Base-by-base conservation (phyloP, 805 yeast species). In the Wickerhamiella australiensis region DNA sequence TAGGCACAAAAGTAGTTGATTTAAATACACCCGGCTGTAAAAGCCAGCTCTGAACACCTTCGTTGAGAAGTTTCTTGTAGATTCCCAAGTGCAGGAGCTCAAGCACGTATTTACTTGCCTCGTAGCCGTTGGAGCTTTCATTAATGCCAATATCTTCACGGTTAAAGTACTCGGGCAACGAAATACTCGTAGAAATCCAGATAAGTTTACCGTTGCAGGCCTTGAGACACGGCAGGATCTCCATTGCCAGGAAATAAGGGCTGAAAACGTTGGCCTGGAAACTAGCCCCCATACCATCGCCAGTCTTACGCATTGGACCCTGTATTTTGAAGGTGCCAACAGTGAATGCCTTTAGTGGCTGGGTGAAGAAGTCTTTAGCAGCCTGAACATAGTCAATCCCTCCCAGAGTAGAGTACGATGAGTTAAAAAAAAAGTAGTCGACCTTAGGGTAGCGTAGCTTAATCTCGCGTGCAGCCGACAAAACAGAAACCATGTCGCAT, bases 181-280 rank as follows among this genome's bases (percentile, higher is more conserved):
- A 79, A 79, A 86, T 84, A 38, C 85, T 68, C 42, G 94, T 82
- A 2, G 94, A 80, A 35, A 92, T 78, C 96, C 96, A 88, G 23
- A 87, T 69, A 35, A 87, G 69, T 50, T 75, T 74, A 27, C 45
- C 45, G 3, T 25, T 40, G 22, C 35, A 41, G 26, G 68, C 65
- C 2, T 65, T 55, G n/a, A 88, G 65, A 33, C 77, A 65, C 2
- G 77, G 77, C 36, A 71, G 63, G 18, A 90, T 66, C 54, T 76
- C 79, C 56, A 82, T 84, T 49, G 88, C 72, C 48, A 92, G 68
- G 64, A 80, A 92, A 68, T 84, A 88, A 2, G 97, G 97, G 0
- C 95, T 95, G 67, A 92, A 85, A n/a, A 90, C 95, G 61, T 92
- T 92, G 4, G 92, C 94, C 65, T 92, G 95, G 68, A 90, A 92